Evolutionary conservation across 352 stramenopile genomes (phyloP).

Genomic region (Phytophthora syringae): DNA sequence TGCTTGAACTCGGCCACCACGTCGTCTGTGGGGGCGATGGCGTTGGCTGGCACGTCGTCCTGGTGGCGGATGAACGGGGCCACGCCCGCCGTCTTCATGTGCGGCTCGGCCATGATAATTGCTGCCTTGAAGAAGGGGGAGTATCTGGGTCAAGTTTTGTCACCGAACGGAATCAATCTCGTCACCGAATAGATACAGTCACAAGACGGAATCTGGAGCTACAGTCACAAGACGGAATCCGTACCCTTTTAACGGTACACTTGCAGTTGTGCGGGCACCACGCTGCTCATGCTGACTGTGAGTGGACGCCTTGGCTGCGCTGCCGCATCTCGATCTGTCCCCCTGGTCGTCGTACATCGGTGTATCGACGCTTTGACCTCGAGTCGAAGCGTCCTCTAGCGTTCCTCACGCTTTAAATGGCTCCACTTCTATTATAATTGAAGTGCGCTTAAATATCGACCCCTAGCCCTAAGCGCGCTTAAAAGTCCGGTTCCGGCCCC

Average conservation of each 20-base stretch:
- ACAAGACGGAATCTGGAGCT: not conserved
- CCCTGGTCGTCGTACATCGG: not conserved
- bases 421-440: no score
- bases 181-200: slow-evolving; percentile 30
- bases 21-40: slow-evolving; percentile 69
- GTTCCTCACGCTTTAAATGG: no score
- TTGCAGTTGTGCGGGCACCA: not conserved
- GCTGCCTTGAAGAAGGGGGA: slow-evolving; percentile 4
- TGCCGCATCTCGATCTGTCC: no score
- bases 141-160: slow-evolving; percentile 2
- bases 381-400: no score
- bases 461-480: slow-evolving; percentile 24
- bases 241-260: slow-evolving; percentile 16
- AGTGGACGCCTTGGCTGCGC: no score
- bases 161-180: not conserved
- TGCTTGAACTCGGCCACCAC: slow-evolving; percentile 81
- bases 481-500: not conserved
- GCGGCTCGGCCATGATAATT: slow-evolving; percentile 72
- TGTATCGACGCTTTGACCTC: not conserved
- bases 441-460: not conserved
- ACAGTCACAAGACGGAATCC: slow-evolving; percentile 3
- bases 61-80: slow-evolving; percentile 77
- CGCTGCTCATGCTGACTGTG: not conserved
- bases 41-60: slow-evolving; percentile 71
- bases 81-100: slow-evolving; percentile 88